Evolutionary conservation across 495 filamentous ascomycete genomes (phyloP).

Genomic region (Aspergillus olivimuriae): DNA sequence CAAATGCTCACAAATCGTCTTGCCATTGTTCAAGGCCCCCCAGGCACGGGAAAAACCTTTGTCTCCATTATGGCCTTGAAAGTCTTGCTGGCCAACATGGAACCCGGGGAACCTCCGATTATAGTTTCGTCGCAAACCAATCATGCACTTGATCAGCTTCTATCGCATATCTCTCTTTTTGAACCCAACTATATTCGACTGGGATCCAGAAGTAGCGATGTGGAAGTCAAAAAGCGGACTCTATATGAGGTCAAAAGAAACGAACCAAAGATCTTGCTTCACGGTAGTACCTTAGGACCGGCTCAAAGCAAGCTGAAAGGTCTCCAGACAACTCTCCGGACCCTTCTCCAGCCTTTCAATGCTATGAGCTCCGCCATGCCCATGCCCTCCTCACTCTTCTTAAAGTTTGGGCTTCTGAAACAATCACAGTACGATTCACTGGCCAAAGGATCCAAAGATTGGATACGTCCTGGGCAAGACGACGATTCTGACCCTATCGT

Average conservation of each 20-base stretch:
- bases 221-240: conserved; percentile 58
- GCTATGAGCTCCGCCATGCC: conserved; percentile 14
- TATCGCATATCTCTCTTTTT: conserved; percentile 58
- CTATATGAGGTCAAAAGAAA: conserved; percentile 53
- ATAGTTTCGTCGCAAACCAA: conserved; percentile 85
- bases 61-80: conserved; percentile 68
- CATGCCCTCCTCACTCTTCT: conserved; percentile 28
- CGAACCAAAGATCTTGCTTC: conserved; percentile 14
- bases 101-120: conserved; percentile 59
- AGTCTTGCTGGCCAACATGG: conserved; percentile 58
- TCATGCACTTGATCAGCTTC: conserved; percentile 83
- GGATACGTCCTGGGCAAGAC: conserved; percentile 33
- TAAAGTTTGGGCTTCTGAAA: conserved; percentile 52
- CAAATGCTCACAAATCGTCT: conserved; percentile 67
- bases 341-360: conserved; percentile 44
- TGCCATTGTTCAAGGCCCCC: conserved; percentile 82
- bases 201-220: conserved; percentile 67
- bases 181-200: conserved; percentile 68
- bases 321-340: conserved; percentile 38
- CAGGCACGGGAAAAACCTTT: conserved; percentile 85
- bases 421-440: conserved; percentile 57
- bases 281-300: conserved; percentile 22
- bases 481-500: conserved; percentile 45
- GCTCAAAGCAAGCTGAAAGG: conserved; percentile 37
- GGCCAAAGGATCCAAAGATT: conserved; percentile 42